Conservation (phyloP, 1,139 yeast species). For the Taphrina betulina region DNA sequence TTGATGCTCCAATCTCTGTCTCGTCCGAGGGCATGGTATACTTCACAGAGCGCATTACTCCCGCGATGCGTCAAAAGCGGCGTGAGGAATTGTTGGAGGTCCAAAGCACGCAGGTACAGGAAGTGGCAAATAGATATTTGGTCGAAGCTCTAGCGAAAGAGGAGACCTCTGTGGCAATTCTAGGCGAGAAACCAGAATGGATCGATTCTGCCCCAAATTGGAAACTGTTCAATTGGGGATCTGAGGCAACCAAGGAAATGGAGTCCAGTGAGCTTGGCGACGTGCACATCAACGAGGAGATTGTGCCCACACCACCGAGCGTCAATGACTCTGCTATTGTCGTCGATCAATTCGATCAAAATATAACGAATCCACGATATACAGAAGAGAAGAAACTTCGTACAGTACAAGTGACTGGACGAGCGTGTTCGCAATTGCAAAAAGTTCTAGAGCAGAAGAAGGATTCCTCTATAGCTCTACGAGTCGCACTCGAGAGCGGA, state of each 20-base stretch:
- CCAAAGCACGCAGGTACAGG: conserved; percentile 57
- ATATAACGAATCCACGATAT: conserved; percentile 4
- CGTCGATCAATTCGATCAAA: conserved; percentile 10
- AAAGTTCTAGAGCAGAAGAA: conserved; percentile 1
- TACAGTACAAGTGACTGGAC: conserved; percentile 8
- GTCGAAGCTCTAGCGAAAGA: conserved; percentile 39
- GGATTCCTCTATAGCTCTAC: conserved; percentile 60
- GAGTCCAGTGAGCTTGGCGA: conserved; percentile 4
- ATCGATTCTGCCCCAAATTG: conserved; percentile 32
- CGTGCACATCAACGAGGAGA: not conserved
- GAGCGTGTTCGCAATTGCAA: conserved; percentile 13
- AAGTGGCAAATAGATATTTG: conserved; percentile 65
- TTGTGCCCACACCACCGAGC: not conserved
- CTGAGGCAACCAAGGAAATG: conserved; percentile 10
- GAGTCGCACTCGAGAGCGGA: conserved; percentile 88
- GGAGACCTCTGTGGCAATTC: conserved; percentile 35
- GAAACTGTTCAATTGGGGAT: conserved; percentile 34
- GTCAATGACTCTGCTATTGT: not conserved
- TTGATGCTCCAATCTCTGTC: conserved; percentile 87
- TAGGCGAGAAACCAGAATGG: conserved; percentile 37
- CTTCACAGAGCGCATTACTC: conserved; percentile 70
- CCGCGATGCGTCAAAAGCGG: conserved; percentile 70
- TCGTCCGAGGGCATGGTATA: conserved; percentile 69
- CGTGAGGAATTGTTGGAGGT: conserved; percentile 72
- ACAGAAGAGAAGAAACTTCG: conserved; percentile 11